phyloP scores from a whole-genome alignment of 805 yeast species.

The Candida coleopterorum region DNA sequence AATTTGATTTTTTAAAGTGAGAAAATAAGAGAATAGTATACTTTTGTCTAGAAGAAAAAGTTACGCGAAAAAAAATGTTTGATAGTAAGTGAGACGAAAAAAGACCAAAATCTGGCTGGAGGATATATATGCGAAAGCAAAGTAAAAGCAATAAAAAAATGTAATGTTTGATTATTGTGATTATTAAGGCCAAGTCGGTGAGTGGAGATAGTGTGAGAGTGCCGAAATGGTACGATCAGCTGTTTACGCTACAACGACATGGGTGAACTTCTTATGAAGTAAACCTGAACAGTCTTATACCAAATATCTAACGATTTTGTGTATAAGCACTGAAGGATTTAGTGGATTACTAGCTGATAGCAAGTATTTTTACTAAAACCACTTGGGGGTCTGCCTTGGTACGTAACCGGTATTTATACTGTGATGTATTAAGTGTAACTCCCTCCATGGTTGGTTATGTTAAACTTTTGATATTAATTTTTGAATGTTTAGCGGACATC shows the following conservation, averaged over 20 bases:
- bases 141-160: not conserved
- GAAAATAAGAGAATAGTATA: too few relatives aligned
- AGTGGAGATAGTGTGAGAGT: conserved; percentile 28
- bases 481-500: conserved; percentile 2
- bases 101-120: not conserved
- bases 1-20: too few relatives aligned
- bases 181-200: conserved; percentile 23
- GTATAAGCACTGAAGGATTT: conserved; percentile 29
- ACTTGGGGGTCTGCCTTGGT: conserved; percentile 2
- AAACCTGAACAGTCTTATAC: conserved; percentile 28
- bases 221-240: conserved; percentile 24
- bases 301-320: conserved; percentile 25
- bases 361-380: conserved; percentile 4
- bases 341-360: conserved; percentile 17
- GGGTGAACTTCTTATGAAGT: conserved; percentile 15
- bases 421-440: conserved; percentile 3
- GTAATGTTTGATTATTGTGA: not conserved
- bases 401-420: conserved; percentile 1
- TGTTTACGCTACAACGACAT: conserved; percentile 24
- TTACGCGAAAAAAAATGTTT: not conserved
- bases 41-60: too few relatives aligned
- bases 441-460: conserved; percentile 5
- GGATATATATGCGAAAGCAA: conserved; percentile 5
- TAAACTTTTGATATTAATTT: conserved; percentile 1
- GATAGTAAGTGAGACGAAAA: not conserved